Percentiles rank a stretch among this genome's conserved stretches.
phyloP scores from a whole-genome alignment of 306 rosid species.

The Medicago arabica region DNA sequence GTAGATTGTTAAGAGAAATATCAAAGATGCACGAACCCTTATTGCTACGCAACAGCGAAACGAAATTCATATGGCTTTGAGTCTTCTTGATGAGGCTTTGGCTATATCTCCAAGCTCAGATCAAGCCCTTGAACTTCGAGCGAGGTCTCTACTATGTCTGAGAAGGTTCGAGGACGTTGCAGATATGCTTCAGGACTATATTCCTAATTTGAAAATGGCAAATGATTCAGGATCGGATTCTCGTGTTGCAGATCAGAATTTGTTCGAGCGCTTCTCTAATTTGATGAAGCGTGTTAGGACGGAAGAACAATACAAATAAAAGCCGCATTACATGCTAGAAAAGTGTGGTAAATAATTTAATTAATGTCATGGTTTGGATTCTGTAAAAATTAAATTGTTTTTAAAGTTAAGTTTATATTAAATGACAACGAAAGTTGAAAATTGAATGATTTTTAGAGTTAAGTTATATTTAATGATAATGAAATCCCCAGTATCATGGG shows the following conservation, averaged over 20 bases:
- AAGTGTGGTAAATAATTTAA: too few species aligned
- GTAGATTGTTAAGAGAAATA: constrained; percentile 78
- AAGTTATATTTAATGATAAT: constrained; percentile 38
- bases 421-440: background rate
- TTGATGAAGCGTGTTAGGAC: constrained; percentile 90
- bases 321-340: too few species aligned
- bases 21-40: constrained; percentile 76
- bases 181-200: constrained; percentile 86
- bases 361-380: too few species aligned
- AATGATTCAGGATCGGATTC: constrained; percentile 59
- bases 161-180: constrained; percentile 91
- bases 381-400: too few species aligned
- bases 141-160: constrained; percentile 72
- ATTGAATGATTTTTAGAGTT: constrained; percentile 27
- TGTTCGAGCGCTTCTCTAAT: constrained; percentile 93
- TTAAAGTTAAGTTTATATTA: constrained; percentile 50
- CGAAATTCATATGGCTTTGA: constrained; percentile 69
- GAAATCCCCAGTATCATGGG: background rate
- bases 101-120: constrained; percentile 75
- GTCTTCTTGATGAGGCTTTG: constrained; percentile 78
- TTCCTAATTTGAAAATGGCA: constrained; percentile 77
- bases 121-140: constrained; percentile 79
- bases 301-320: too few species aligned
- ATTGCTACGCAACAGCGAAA: constrained; percentile 71
- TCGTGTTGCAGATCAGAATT: constrained; percentile 59